Percentiles rank a stretch among this genome's conserved stretches.
phyloP scores from a whole-genome alignment of 768 basidiomycete genomes.

The Termitomyces sp. region DNA sequence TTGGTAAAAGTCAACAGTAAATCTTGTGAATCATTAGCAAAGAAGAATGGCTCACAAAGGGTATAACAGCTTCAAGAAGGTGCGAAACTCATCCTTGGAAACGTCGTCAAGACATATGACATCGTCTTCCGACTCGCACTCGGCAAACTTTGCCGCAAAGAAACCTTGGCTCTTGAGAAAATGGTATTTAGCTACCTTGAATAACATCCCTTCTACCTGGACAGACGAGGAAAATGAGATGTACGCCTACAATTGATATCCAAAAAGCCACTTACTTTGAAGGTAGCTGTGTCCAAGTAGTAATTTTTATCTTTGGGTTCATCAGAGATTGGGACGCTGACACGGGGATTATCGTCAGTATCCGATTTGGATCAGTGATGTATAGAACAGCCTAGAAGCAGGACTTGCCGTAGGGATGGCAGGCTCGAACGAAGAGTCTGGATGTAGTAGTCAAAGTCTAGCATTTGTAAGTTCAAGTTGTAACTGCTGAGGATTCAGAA shows the following conservation, averaged over 20 bases:
- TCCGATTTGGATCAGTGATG: too few species aligned
- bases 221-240: not conserved
- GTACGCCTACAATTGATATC: not conserved
- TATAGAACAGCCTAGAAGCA: too few species aligned
- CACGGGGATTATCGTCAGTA: too few species aligned
- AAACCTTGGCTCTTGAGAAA: conserved; percentile 1
- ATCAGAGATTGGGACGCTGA: not conserved
- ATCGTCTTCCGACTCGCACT: not conserved
- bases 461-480: not conserved
- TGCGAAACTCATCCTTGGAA: not conserved
- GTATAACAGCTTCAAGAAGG: not conserved
- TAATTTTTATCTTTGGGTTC: not conserved
- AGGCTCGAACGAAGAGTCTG: not conserved
- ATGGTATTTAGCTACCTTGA: not conserved
- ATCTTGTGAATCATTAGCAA: not conserved
- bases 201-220: conserved; percentile 4
- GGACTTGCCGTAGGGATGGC: not conserved
- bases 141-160: not conserved
- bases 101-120: not conserved
- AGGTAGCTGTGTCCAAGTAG: not conserved
- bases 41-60: not conserved
- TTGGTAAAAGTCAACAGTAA: not conserved
- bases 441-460: too few species aligned
- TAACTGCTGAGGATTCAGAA: not conserved
- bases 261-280: not conserved